phyloP scores from a whole-genome alignment of 148 eudicot genomes.

The Beta vulgaris region DNA sequence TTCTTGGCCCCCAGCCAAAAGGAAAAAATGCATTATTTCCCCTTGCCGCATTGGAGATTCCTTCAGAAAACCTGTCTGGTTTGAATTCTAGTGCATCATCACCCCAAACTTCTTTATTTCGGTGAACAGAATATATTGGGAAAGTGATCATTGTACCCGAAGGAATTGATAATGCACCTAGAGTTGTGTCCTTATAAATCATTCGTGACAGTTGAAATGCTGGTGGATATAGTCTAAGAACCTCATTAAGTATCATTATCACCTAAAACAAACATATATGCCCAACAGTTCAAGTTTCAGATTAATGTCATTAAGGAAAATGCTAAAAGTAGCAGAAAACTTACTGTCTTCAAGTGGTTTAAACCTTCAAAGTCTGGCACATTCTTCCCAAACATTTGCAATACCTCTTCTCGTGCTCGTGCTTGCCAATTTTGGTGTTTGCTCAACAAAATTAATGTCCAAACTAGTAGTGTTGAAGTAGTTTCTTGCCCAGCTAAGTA shows the following conservation, averaged over 20 bases:
- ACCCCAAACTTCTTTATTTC: constrained; percentile 26
- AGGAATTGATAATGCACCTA: constrained; percentile 24
- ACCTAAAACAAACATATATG: constrained; percentile 12
- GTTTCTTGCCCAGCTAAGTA: too few relatives aligned
- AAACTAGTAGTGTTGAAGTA: too few relatives aligned
- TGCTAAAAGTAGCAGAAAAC: background rate
- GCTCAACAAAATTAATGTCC: too few relatives aligned
- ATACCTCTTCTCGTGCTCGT: constrained; percentile 30
- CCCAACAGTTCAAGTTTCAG: background rate
- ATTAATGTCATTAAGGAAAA: background rate
- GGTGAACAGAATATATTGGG: constrained; percentile 12
- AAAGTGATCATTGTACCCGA: constrained; percentile 9
- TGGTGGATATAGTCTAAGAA: constrained; percentile 34
- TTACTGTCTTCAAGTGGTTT: constrained; percentile 27
- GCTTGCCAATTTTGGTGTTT: too few relatives aligned
- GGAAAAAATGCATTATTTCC: constrained; percentile 19
- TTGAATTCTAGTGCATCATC: constrained; percentile 27
- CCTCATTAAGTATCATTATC: constrained; percentile 29
- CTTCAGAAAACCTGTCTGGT: constrained; percentile 31
- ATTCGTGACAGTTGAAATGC: constrained; percentile 5
- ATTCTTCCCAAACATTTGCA: constrained; percentile 15
- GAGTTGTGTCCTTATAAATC: constrained; percentile 23
- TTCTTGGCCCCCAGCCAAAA: constrained; percentile 31
- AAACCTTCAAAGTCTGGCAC: constrained; percentile 29
- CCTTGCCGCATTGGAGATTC: constrained; percentile 22